Percentiles rank a stretch among this genome's conserved stretches.
These are phyloP conservation scores for Mrakia hoshinonis DNA, from an alignment of 768 basidiomycete species.

Conservation along the genomic window DNA sequence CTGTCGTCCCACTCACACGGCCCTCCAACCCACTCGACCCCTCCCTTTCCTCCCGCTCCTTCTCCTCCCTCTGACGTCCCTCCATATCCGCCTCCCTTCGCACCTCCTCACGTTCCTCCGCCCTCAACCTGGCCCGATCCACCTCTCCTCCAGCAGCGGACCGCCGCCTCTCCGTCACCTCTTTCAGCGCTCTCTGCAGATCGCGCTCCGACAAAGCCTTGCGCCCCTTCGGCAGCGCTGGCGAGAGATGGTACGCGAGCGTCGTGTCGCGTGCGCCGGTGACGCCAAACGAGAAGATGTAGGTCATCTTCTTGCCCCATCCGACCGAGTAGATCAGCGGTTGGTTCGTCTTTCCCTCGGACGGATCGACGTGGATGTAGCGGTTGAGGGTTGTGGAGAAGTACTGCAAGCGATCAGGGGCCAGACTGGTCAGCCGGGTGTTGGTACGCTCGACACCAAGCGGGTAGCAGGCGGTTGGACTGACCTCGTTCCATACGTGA, in stretches of 20 bases:
- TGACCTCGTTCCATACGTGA: slow-evolving; percentile 44
- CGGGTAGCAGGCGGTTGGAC: background rate
- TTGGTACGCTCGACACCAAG: background rate
- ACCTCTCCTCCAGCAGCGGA: background rate
- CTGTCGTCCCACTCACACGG: slow-evolving; percentile 13
- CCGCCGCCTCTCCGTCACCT: background rate
- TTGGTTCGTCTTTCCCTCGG: slow-evolving; percentile 41
- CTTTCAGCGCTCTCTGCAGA: background rate
- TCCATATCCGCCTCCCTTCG: slow-evolving; percentile 2
- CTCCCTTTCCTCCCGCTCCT: slow-evolving; percentile 5
- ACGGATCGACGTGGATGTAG: slow-evolving; percentile 46
- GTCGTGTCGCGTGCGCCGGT: slow-evolving; percentile 36
- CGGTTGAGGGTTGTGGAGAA: slow-evolving; percentile 35
- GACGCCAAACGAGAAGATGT: slow-evolving; percentile 35
- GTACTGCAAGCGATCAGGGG: slow-evolving; percentile 28
- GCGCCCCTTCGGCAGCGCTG: background rate
- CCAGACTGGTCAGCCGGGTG: background rate
- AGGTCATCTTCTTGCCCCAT: slow-evolving; percentile 45
- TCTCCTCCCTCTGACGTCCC: slow-evolving; percentile 2
- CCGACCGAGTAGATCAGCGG: slow-evolving; percentile 43
- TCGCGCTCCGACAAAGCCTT: slow-evolving; percentile 1
- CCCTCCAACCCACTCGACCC: slow-evolving; percentile 15
- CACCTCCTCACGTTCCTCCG: slow-evolving; percentile 7
- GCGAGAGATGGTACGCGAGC: background rate
- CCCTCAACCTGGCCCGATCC: background rate